Evolutionary conservation across 768 basidiomycete species (phyloP).

Genomic region (Lentinula aciculospora): DNA sequence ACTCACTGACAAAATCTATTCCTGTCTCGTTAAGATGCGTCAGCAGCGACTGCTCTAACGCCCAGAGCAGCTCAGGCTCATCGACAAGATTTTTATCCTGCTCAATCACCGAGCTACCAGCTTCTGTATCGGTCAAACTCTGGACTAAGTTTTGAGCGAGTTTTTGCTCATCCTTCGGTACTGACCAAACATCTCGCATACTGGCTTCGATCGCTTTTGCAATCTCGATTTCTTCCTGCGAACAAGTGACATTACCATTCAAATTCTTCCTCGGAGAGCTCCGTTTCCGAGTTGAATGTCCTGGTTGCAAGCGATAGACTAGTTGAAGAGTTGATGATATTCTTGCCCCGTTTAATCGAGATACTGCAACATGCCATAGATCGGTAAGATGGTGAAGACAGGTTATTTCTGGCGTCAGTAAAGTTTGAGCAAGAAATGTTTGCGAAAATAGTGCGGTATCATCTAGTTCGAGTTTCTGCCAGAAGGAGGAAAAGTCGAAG

Average conservation of each 20-base stretch:
- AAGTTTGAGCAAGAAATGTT: constrained; percentile 36
- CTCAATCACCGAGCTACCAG: constrained; percentile 6
- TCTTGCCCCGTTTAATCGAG: constrained; percentile 20
- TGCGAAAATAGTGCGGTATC: constrained; percentile 41
- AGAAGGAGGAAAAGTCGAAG: constrained; percentile 51
- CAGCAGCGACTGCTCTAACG: constrained; percentile 21
- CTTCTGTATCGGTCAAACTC: not conserved
- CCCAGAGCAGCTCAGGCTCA: constrained; percentile 21
- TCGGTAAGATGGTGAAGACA: constrained; percentile 35
- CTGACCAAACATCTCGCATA: constrained; percentile 20
- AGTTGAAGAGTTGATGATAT: constrained; percentile 40
- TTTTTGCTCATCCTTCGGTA: constrained; percentile 3
- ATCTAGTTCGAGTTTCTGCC: constrained; percentile 40
- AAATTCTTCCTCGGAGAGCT: not conserved
- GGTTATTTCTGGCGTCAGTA: not conserved
- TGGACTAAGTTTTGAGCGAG: not conserved
- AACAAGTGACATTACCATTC: constrained; percentile 3
- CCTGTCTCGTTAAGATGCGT: not conserved
- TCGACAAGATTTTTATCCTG: constrained; percentile 2
- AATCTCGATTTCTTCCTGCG: constrained; percentile 36
- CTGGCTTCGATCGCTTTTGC: constrained; percentile 43
- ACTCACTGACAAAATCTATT: not conserved
- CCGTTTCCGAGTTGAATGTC: not conserved
- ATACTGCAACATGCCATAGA: constrained; percentile 24
- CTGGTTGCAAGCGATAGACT: constrained; percentile 46